Conservation (phyloP, 179 eudicot genomes). For the Corrigiola litoralis region DNA sequence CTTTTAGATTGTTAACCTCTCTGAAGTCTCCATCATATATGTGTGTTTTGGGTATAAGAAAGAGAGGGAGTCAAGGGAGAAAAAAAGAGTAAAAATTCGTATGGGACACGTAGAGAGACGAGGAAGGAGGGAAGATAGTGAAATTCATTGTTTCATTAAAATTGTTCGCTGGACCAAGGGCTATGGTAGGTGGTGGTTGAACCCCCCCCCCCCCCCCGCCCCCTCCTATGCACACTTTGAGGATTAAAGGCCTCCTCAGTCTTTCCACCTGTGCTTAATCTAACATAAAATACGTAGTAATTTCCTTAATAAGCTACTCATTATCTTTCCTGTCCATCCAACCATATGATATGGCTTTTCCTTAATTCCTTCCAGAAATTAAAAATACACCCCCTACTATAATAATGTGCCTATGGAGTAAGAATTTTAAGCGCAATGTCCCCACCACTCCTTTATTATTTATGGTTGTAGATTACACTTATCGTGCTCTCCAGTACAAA, state of each 20-base stretch:
- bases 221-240: background rate
- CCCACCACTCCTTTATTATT: too few species aligned
- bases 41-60: background rate
- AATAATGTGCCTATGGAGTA: too few species aligned
- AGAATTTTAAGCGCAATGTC: too few species aligned
- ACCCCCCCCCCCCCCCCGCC: slow-evolving; percentile 20
- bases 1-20: background rate
- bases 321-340: background rate
- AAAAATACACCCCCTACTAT: slow-evolving; percentile 5
- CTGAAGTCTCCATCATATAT: background rate
- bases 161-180: slow-evolving; percentile 34
- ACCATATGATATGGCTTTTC: too few species aligned
- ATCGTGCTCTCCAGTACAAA: too few species aligned
- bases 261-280: too few species aligned
- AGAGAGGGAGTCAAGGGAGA: background rate
- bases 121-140: background rate
- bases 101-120: slow-evolving; percentile 31
- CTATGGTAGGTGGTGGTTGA: slow-evolving; percentile 45
- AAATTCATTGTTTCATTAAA: slow-evolving; percentile 31
- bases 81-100: slow-evolving; percentile 15
- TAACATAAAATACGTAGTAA: too few species aligned
- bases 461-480: too few species aligned
- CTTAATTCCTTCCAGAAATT: slow-evolving; percentile 2
- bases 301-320: too few species aligned
- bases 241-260: slow-evolving; percentile 10